These are phyloP conservation scores for Penicillium macrosclerotiorum DNA, from an alignment of 495 filamentous ascomycete genomes.

Conservation along the genomic window DNA sequence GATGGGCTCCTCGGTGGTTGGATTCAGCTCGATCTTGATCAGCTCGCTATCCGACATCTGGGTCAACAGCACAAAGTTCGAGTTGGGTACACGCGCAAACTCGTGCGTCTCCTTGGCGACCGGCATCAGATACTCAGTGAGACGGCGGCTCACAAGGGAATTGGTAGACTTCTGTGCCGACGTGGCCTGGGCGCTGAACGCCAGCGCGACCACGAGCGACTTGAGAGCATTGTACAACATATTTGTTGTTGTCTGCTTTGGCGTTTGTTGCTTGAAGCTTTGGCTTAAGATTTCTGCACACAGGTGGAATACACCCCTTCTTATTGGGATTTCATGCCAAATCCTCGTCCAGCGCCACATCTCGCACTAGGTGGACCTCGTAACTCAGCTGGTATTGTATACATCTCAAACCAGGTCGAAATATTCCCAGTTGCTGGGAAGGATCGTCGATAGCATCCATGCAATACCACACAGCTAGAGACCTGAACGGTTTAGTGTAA, in stretches of 20 bases:
- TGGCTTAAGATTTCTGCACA: background rate
- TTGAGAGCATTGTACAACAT: constrained; percentile 9
- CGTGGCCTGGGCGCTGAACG: constrained; percentile 5
- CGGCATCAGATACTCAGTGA: constrained; percentile 23
- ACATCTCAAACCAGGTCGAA: background rate
- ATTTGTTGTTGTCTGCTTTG: background rate
- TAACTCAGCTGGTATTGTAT: background rate
- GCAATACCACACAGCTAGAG: background rate
- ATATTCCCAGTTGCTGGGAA: background rate
- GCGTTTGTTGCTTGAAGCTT: too few relatives aligned
- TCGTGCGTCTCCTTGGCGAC: constrained; percentile 18
- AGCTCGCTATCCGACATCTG: constrained; percentile 23
- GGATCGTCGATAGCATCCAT: background rate
- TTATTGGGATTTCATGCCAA: background rate
- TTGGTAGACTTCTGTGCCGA: constrained; percentile 7
- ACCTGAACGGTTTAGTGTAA: background rate
- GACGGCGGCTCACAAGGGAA: constrained; percentile 17
- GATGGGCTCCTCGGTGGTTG: constrained; percentile 18
- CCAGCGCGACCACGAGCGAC: constrained; percentile 11
- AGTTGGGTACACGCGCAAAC: constrained; percentile 20
- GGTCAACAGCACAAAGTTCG: constrained; percentile 18
- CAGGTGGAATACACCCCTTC: background rate
- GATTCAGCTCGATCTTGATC: constrained; percentile 21
- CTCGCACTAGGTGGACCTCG: background rate
- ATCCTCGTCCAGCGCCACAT: background rate